Evolutionary conservation across 495 filamentous ascomycete genomes (phyloP), one percentile per base, ranked within the genome.

Genomic region (Penicillium nucicola): DNA sequence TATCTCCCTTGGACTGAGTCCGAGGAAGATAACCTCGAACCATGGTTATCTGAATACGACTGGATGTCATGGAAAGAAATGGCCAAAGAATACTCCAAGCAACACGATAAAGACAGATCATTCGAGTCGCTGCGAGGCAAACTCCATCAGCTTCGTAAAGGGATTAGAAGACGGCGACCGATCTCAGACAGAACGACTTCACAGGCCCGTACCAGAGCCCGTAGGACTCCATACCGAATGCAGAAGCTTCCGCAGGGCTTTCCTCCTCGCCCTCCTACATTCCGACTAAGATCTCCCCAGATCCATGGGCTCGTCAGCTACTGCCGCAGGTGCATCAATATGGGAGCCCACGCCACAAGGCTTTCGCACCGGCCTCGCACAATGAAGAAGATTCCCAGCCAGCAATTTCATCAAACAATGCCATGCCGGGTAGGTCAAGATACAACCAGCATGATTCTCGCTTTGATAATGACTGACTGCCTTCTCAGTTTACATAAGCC

Each of bases 91-190:
- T 42, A 42, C 28, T 42, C 39, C 39, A 42, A 42, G 39, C 39
- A 42, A 42, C 39, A 42, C 22, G 28, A 42, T 15, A 42, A 42
- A 30, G 22, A 23, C 22, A 11, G 39, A 42, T 42, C 39, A 42
- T 42, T 42, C 39, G 39, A 42, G 39, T 42, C 39, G 20, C 39
- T 42, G 39, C 39, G 39, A 42, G 39, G 39, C 3, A 42, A 42
- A 42, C 15, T 11, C 39, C 30, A 42, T 11, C 39, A 42, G 39
- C 39, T 42, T 30, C 39, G 23, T 13, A 42, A 42, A 42, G 39
- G 39, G 39, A 42, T 42, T 42, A 42, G 22, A 42, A 25, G 39
- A 15, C 39, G 39, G 39, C 39, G 39, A 14, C 39, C 39, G 2
- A 42, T 42, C 39, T 42, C 39, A 14, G 23, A 42, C 39, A 42